Evolutionary conservation across 805 yeast species (phyloP).

Genomic region (Ogataea neopini): DNA sequence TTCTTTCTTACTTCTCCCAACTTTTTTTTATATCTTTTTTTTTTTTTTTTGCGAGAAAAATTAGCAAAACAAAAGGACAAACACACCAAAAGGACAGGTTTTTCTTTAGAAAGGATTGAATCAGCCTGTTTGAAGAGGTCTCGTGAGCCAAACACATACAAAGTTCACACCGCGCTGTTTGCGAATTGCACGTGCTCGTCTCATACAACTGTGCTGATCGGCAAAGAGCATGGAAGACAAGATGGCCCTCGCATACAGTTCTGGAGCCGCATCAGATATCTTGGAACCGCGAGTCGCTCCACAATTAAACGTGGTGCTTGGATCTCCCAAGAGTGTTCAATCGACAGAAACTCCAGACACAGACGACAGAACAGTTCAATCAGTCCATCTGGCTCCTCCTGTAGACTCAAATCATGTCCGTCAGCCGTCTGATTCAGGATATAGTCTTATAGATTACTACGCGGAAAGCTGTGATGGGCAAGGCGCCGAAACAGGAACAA

Average conservation of each 20-base stretch:
- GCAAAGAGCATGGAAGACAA: neutral
- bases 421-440: conserved; percentile 24
- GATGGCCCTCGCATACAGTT: conserved; percentile 1
- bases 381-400: neutral
- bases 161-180: no score
- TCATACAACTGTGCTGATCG: neutral
- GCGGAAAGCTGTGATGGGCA: conserved; percentile 13
- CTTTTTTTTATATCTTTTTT: no score
- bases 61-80: neutral
- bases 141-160: no score
- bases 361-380: neutral
- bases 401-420: conserved; percentile 6
- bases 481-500: conserved; percentile 3
- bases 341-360: neutral
- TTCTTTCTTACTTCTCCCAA: no score
- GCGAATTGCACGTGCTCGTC: neutral
- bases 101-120: no score
- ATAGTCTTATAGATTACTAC: conserved; percentile 24
- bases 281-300: neutral
- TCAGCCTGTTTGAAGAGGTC: no score
- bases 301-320: neutral
- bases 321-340: neutral
- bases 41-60: neutral
- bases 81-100: neutral
- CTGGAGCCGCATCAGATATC: neutral